These are phyloP conservation scores for Aspergillus clavatus DNA, from an alignment of 2,329 filamentous ascomycete species.

Conservation along the genomic window DNA sequence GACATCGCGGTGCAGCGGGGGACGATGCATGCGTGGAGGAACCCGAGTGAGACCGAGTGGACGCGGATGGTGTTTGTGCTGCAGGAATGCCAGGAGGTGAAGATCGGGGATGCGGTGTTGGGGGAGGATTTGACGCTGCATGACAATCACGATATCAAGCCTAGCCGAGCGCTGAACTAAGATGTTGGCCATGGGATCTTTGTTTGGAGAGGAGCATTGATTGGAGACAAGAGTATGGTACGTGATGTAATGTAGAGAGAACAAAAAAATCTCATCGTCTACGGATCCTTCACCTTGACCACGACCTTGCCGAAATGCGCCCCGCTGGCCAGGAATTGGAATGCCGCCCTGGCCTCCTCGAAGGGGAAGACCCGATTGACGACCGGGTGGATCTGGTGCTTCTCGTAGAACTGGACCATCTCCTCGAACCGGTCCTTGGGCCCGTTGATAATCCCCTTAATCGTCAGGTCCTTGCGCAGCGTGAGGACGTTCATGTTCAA, in stretches of 20 bases:
- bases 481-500: conserved; percentile 58
- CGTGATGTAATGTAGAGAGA: no score
- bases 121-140: conserved; percentile 22
- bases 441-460: conserved; percentile 60
- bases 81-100: conserved; percentile 24
- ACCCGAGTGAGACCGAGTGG: conserved; percentile 46
- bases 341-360: conserved; percentile 49
- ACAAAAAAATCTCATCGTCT: no score
- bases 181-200: no score
- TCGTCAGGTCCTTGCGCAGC: conserved; percentile 47
- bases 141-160: not conserved
- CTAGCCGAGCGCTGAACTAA: not conserved
- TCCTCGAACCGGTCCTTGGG: conserved; percentile 51
- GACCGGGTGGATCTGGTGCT: conserved; percentile 35
- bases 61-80: conserved; percentile 42
- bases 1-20: conserved; percentile 55
- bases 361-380: conserved; percentile 54
- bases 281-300: conserved; percentile 40
- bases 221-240: no score
- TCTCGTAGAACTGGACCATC: conserved; percentile 33
- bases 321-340: conserved; percentile 48
- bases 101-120: conserved; percentile 17
- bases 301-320: conserved; percentile 54
- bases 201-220: no score
- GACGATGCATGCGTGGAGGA: conserved; percentile 53